phyloP scores from a whole-genome alignment of 164 flowering plant genomes.

The Protea cynaroides region DNA sequence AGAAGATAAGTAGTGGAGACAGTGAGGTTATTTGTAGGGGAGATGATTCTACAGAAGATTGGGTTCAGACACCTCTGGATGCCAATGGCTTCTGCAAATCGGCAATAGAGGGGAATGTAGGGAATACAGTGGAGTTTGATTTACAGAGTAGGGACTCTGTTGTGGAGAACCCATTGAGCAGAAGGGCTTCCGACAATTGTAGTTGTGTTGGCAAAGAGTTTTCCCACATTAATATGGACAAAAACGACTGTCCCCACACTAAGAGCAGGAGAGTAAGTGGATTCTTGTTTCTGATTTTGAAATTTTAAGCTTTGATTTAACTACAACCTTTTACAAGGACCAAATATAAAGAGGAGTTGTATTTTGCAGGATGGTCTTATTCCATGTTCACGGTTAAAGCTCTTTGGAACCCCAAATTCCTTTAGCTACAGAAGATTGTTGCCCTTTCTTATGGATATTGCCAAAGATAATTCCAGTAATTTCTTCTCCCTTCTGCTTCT shows the following conservation, averaged over 20 bases:
- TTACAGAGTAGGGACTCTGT: neutral
- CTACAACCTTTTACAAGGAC: too few relatives aligned
- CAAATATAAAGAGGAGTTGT: too few relatives aligned
- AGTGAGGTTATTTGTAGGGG: constrained; percentile 1
- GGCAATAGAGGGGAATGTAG: neutral
- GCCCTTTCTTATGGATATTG: constrained; percentile 48
- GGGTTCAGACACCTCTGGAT: constrained; percentile 31
- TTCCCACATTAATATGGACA: neutral
- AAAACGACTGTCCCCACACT: neutral
- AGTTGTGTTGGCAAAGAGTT: neutral
- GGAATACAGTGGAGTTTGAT: neutral
- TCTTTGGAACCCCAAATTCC: constrained; percentile 35
- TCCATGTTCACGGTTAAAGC: constrained; percentile 29
- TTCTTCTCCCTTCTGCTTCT: constrained; percentile 1
- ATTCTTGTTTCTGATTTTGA: neutral
- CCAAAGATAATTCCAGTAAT: constrained; percentile 33
- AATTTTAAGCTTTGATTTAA: neutral
- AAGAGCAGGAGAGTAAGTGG: neutral
- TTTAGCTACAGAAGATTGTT: constrained; percentile 55
- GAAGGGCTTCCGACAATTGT: neutral
- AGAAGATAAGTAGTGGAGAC: constrained; percentile 1
- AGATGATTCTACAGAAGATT: constrained; percentile 14
- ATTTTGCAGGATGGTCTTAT: constrained; percentile 23
- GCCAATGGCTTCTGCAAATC: constrained; percentile 12
- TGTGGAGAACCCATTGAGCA: constrained; percentile 2